Percentiles rank a stretch among this genome's conserved stretches.
Evolutionary conservation across 371 early-diverging fungal genomes (phyloP).

Genomic region (Gilbertella persicaria): DNA sequence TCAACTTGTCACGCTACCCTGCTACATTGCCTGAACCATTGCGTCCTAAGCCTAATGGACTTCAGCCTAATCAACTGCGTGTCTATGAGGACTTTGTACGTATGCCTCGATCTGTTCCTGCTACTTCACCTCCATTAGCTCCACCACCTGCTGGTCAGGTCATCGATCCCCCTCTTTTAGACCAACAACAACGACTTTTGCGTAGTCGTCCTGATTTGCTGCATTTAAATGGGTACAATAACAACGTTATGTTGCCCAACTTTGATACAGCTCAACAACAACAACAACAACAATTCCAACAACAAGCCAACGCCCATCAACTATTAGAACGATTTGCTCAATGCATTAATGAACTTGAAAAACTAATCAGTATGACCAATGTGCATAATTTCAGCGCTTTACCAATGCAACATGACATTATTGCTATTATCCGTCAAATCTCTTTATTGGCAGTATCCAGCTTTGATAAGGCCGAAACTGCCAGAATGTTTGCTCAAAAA

Average conservation of each 20-base stretch:
- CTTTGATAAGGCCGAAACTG: constrained; percentile 75
- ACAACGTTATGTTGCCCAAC: background rate
- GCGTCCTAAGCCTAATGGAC: constrained; percentile 79
- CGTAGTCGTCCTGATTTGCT: constrained; percentile 37
- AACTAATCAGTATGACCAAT: constrained; percentile 58
- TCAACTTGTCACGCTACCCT: constrained; percentile 73
- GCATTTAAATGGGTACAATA: constrained; percentile 36
- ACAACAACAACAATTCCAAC: constrained; percentile 20
- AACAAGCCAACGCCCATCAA: constrained; percentile 52
- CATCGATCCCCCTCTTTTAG: constrained; percentile 9
- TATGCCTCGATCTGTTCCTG: constrained; percentile 42
- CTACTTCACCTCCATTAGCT: background rate
- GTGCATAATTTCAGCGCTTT: constrained; percentile 62
- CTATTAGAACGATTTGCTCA: constrained; percentile 70
- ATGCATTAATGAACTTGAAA: constrained; percentile 77
- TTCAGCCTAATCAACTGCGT: constrained; percentile 74
- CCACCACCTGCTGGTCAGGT: constrained; percentile 21
- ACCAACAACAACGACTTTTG: constrained; percentile 17
- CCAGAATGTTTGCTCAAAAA: constrained; percentile 83
- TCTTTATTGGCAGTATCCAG: constrained; percentile 64
- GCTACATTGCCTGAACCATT: constrained; percentile 83
- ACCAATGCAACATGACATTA: constrained; percentile 80
- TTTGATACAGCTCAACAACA: constrained; percentile 9
- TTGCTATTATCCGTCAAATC: constrained; percentile 72
- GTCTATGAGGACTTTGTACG: constrained; percentile 77